Evolutionary conservation across 1,139 yeast genomes (phyloP), one percentile per base, ranked within the genome.

Genomic region (Nadsonia commutata): DNA sequence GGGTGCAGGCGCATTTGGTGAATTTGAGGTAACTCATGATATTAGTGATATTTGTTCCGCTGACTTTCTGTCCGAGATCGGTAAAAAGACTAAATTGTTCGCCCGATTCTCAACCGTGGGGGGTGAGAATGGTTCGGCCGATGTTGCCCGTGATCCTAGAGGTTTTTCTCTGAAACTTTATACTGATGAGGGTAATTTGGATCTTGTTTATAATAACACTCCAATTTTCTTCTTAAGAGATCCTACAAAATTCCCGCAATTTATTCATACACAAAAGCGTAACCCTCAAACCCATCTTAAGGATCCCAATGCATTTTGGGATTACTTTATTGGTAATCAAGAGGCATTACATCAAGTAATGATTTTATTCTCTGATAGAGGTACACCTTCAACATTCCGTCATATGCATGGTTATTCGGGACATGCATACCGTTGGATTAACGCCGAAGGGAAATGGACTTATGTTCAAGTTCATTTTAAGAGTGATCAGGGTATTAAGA

Each of bases 201-300:
- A 74, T 56, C 72, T 76, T 74, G 80, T 74, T 20, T 74, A 70
- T 60, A 74, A 74, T 62, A 74, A 74, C 56, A 74, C 79, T 13
- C 80, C 80, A 3, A 64, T 74, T 19, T 74, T 74, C 57, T 74
- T 74, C 58, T 58, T 74, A 47, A 66, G 79, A 53, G 78, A 74
- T 54, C 79, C 79, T n/a, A 57, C 67, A 45, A 74, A 74, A 61
- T 74, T 74, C 61, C 72, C 78, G 31, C 72, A 67, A 47, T 74
- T 74, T 51, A 74, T 74, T 51, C 79, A 74, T 56, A 71, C 78
- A 33, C 84, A 78, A 61, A 78, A 78, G 72, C 57, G 83, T 61
- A 73, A 77, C 62, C 83, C 84, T 41, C 72, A 74, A 59, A 78
- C 83, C 44, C 77, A 78, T 60, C 65, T 76, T 61, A 76, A 76